Percentiles rank a stretch among this genome's conserved stretches.
These are phyloP conservation scores for Sphagnum contortum DNA, from an alignment of 225 moss, liverwort and hornwort genomes.

Conservation along the genomic window DNA sequence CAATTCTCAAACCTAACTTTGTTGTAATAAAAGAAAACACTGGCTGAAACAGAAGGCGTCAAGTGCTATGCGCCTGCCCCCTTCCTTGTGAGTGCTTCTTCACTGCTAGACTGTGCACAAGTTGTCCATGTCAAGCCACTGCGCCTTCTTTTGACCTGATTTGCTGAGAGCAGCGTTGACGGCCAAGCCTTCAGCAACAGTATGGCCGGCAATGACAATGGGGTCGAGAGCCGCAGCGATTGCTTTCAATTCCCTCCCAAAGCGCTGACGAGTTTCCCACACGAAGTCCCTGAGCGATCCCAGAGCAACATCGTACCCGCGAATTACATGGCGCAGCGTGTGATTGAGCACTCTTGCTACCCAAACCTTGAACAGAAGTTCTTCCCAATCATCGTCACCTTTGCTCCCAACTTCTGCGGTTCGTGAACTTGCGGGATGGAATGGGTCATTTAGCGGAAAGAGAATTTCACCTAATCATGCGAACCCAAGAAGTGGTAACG, in stretches of 20 bases:
- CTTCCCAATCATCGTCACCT: slow-evolving; percentile 41
- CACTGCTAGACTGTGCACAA: too few relatives aligned
- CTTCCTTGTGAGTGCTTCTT: too few relatives aligned
- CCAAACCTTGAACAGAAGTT: slow-evolving; percentile 42
- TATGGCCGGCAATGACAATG: too few relatives aligned
- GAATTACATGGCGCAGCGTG: slow-evolving; percentile 31
- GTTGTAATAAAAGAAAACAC: too few relatives aligned
- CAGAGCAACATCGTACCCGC: slow-evolving; percentile 34
- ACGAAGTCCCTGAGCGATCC: slow-evolving; percentile 30
- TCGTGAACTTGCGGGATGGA: slow-evolving; percentile 4
- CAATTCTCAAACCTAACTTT: too few relatives aligned
- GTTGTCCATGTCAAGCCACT: too few relatives aligned
- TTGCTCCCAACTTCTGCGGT: slow-evolving; percentile 10
- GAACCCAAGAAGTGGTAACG: slow-evolving; percentile 2
- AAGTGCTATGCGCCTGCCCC: too few relatives aligned
- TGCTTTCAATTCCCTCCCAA: background rate
- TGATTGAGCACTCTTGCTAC: slow-evolving; percentile 35
- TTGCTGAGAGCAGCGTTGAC: too few relatives aligned
- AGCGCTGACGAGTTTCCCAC: slow-evolving; percentile 29
- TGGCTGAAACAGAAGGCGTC: too few relatives aligned
- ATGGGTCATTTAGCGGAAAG: background rate
- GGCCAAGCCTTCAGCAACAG: too few relatives aligned
- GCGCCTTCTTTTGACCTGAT: too few relatives aligned
- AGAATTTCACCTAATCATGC: background rate
- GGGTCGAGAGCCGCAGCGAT: too few relatives aligned